Evolutionary conservation across 768 basidiomycete genomes (phyloP).

Genomic region (Coprinopsis sp.): DNA sequence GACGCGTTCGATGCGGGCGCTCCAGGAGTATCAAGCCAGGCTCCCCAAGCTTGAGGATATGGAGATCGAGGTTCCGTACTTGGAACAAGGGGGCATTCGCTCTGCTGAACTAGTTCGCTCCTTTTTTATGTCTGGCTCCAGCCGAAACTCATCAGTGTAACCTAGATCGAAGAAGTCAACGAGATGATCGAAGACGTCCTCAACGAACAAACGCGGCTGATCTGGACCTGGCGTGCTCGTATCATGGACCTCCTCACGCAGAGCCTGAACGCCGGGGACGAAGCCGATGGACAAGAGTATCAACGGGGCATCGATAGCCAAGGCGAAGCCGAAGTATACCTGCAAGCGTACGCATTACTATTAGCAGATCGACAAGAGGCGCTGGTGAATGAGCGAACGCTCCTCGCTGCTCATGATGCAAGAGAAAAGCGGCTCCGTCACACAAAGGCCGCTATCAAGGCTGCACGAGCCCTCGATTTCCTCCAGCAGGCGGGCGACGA

Average conservation of each 20-base stretch:
- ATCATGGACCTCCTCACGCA: slow-evolving; percentile 59
- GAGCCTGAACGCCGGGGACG: slow-evolving; percentile 44
- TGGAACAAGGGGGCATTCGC: slow-evolving; percentile 46
- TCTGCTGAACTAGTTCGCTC: slow-evolving; percentile 25
- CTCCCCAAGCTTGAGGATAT: slow-evolving; percentile 46
- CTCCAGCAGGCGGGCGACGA: slow-evolving; percentile 4
- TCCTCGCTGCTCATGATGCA: slow-evolving; percentile 68
- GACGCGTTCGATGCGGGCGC: slow-evolving; percentile 46
- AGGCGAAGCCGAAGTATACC: slow-evolving; percentile 73
- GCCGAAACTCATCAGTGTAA: not conserved
- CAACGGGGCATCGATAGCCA: slow-evolving; percentile 77
- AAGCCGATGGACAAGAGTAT: slow-evolving; percentile 81
- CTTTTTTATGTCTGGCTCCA: not conserved
- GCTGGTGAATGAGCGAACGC: slow-evolving; percentile 70
- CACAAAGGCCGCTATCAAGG: slow-evolving; percentile 66
- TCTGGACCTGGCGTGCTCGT: slow-evolving; percentile 75
- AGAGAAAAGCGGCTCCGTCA: slow-evolving; percentile 58
- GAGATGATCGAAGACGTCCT: slow-evolving; percentile 61
- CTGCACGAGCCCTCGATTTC: slow-evolving; percentile 30
- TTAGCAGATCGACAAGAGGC: slow-evolving; percentile 78
- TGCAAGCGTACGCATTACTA: slow-evolving; percentile 70
- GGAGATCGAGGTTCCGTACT: slow-evolving; percentile 40
- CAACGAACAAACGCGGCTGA: slow-evolving; percentile 63
- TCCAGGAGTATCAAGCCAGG: slow-evolving; percentile 41
- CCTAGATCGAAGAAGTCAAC: slow-evolving; percentile 65